These are phyloP conservation scores for Gnomoniopsis sp. DNA, from an alignment of 2,329 filamentous ascomycete species.

Conservation along the genomic window DNA sequence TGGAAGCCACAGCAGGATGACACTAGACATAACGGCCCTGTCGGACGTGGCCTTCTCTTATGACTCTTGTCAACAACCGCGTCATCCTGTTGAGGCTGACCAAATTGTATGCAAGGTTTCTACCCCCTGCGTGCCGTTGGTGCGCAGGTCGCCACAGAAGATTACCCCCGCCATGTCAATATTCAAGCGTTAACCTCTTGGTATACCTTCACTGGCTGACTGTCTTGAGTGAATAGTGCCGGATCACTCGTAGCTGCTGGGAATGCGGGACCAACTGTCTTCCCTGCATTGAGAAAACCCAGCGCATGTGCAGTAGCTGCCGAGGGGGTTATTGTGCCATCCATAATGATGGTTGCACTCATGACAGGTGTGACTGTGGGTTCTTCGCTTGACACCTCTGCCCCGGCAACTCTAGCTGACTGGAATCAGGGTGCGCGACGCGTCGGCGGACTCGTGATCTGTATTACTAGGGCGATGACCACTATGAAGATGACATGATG, in stretches of 20 bases:
- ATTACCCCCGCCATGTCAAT: neutral
- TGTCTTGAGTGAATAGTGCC: conserved; percentile 36
- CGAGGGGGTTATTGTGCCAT: conserved; percentile 77
- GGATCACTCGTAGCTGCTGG: conserved; percentile 72
- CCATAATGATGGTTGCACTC: conserved; percentile 77
- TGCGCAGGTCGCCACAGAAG: conserved; percentile 4
- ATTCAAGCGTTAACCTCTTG: neutral
- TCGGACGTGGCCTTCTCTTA: neutral
- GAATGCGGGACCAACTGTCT: conserved; percentile 84
- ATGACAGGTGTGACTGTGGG: conserved; percentile 46
- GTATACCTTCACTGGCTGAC: conserved; percentile 15
- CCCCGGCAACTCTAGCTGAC: neutral
- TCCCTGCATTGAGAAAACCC: conserved; percentile 68
- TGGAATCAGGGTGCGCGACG: conserved; percentile 11
- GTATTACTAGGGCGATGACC: neutral
- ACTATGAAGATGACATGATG: neutral
- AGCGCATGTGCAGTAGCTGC: conserved; percentile 70
- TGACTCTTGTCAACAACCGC: conserved; percentile 14
- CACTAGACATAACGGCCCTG: neutral
- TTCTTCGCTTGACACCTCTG: conserved; percentile 13
- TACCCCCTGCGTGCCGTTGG: conserved; percentile 22
- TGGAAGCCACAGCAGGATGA: conserved; percentile 2
- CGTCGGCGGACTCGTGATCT: neutral
- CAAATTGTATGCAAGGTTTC: conserved; percentile 20
- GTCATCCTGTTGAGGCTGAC: conserved; percentile 11